phyloP scores from a whole-genome alignment of 148 eudicot genomes.

The Rhododendron williamsianum region DNA sequence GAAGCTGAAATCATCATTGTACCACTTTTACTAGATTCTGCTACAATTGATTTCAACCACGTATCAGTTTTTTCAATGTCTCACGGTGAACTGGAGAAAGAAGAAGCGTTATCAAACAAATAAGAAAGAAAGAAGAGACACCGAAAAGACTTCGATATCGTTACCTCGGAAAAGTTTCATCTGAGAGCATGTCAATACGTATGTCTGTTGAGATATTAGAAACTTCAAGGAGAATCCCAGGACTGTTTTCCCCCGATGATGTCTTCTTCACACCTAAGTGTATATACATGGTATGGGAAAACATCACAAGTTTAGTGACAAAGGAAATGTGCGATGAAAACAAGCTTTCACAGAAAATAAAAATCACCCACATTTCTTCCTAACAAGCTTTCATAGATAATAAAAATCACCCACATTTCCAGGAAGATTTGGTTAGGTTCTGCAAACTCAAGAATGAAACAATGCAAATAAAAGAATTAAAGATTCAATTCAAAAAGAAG shows the following conservation, averaged over 20 bases:
- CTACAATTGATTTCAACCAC: neutral
- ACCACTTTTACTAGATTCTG: neutral
- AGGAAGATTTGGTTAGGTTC: neutral
- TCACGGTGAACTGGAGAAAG: neutral
- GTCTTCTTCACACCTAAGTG: slow-evolving; percentile 46
- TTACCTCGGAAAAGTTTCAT: slow-evolving; percentile 76
- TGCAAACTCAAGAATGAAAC: neutral
- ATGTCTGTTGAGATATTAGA: slow-evolving; percentile 38
- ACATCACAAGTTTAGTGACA: neutral
- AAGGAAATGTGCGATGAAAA: neutral
- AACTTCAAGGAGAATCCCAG: slow-evolving; percentile 42
- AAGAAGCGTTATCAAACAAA: neutral
- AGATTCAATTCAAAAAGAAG: neutral
- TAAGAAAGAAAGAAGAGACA: neutral
- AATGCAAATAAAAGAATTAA: neutral
- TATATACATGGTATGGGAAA: neutral
- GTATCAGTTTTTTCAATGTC: neutral
- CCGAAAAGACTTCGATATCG: neutral
- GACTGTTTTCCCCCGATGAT: slow-evolving; percentile 24
- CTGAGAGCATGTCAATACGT: slow-evolving; percentile 55
- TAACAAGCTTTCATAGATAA: neutral
- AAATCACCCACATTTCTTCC: neutral
- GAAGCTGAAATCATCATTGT: neutral
- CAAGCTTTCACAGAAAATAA: neutral
- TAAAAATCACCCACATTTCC: neutral